These are phyloP conservation scores for Chaetomiaceae sp. DNA, from an alignment of 2,329 filamentous ascomycete genomes.

Conservation along the genomic window DNA sequence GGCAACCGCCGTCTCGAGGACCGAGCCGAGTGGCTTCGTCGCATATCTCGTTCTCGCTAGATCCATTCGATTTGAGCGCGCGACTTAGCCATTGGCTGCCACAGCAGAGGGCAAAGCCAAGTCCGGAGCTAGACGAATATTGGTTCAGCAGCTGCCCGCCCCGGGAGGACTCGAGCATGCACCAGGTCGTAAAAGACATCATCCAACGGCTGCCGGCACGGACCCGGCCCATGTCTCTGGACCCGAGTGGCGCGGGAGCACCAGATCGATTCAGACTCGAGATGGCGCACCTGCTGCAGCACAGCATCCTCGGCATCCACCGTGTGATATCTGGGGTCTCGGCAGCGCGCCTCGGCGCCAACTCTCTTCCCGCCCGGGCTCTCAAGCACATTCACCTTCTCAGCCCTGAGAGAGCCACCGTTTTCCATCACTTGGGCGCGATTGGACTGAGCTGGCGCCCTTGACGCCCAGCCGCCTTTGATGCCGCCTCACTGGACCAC, in stretches of 20 bases:
- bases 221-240: constrained; percentile 19
- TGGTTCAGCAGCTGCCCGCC: constrained; percentile 20
- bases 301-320: constrained; percentile 20
- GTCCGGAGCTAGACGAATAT: constrained; percentile 8
- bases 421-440: not conserved
- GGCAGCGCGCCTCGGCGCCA: constrained; percentile 19
- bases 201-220: constrained; percentile 9
- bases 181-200: constrained; percentile 2
- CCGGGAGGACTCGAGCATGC: constrained; percentile 7
- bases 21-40: not conserved
- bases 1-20: not conserved
- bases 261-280: constrained; percentile 27
- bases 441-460: not conserved
- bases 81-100: not conserved
- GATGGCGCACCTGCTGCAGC: constrained; percentile 25
- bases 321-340: constrained; percentile 23
- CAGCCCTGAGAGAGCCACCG: no score
- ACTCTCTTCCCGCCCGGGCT: not conserved
- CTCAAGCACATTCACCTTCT: no score
- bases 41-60: constrained; percentile 14
- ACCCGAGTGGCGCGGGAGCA: constrained; percentile 23
- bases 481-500: no score
- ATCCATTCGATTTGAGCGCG: constrained; percentile 8
- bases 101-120: not conserved
- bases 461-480: not conserved